Base-by-base conservation (phyloP, 2,329 filamentous ascomycete genomes). In the Sclerotinia trifoliorum region DNA sequence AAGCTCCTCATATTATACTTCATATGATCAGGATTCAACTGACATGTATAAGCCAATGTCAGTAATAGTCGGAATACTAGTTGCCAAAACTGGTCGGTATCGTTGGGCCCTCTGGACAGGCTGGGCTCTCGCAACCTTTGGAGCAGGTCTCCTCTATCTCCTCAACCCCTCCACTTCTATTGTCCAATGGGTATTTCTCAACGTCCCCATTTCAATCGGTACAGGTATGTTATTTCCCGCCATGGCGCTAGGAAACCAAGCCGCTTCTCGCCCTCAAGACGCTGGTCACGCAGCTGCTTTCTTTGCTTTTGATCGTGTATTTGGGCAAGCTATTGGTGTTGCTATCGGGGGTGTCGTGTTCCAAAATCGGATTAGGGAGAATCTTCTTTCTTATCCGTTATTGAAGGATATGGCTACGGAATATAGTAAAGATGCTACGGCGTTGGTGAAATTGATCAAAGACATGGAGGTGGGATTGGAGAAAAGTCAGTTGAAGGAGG, bases 261-360 rank as follows among this genome's bases (percentile, higher is more conserved):
- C 88, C 10, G 81, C 86, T 0, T 82, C 84, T 1, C 80, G 81
- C 0, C 82, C 82, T 68, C 81, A 83, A 68, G 84, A 89, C 73
- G 84, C 88, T 52, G 84, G 86, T 1, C 86, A 86, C 69, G 84
- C 86, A 0, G 83, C 84, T 0, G 88, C 85, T 15, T 85, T 91
- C 80, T 90, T 88, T 78, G 85, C 84, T 65, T 92, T 92, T 80
- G 83, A 88, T 73, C 84, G 88, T 19, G 83, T 85, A 1, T 83
- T 91, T 32, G 89, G 89, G 0, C 87, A 90, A 75, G 82, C 85
- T 0, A 78, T 91, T 13, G 89, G 89, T 32, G 86, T 91, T 3
- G 88, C 89, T 2, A 81, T 90, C 64, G 86, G 87, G 2, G 88
- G 89, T 4, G 87, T 89, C 44, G 83, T 90, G 65, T 91, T 92